Evolutionary conservation across 306 rosid species (phyloP).

Genomic region (Urtica urens): DNA sequence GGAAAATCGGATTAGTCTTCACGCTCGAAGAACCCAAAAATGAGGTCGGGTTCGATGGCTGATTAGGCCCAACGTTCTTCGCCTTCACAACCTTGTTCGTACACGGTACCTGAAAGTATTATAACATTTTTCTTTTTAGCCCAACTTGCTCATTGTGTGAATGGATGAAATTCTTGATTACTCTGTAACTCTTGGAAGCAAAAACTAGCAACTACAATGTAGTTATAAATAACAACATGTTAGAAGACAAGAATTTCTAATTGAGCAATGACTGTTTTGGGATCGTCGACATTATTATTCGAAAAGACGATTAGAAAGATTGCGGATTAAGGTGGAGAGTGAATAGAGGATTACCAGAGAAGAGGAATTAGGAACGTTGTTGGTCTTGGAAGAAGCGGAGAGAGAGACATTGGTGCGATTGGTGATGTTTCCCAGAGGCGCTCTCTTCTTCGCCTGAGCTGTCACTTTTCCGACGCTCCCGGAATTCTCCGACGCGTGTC

Average conservation of each 20-base stretch:
- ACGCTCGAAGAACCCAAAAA: conserved; percentile 25
- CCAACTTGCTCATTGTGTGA: too few relatives aligned
- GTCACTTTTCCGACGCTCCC: conserved; percentile 18
- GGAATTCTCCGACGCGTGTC: conserved; percentile 43
- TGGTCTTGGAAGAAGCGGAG: conserved; percentile 26
- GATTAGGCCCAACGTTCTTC: conserved; percentile 38
- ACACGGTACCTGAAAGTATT: conserved; percentile 48
- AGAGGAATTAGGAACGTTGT: conserved; percentile 25
- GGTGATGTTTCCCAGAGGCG: conserved; percentile 73
- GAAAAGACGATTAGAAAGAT: too few relatives aligned
- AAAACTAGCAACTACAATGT: too few relatives aligned
- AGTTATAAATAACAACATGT: too few relatives aligned
- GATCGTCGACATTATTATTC: too few relatives aligned
- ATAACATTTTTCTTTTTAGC: too few relatives aligned
- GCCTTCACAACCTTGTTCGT: conserved; percentile 49
- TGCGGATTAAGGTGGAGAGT: too few relatives aligned
- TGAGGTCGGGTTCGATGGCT: too few relatives aligned
- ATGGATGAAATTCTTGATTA: too few relatives aligned
- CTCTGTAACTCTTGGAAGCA: too few relatives aligned
- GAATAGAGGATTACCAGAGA: conserved; percentile 34
- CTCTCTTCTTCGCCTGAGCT: conserved; percentile 59
- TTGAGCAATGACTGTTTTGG: too few relatives aligned
- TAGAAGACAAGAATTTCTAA: too few relatives aligned
- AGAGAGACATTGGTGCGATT: conserved; percentile 38
- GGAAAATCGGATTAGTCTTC: conserved; percentile 32